Base-by-base conservation (phyloP, 192 early-diverging fungal species). In the Piromyces finnis region DNA sequence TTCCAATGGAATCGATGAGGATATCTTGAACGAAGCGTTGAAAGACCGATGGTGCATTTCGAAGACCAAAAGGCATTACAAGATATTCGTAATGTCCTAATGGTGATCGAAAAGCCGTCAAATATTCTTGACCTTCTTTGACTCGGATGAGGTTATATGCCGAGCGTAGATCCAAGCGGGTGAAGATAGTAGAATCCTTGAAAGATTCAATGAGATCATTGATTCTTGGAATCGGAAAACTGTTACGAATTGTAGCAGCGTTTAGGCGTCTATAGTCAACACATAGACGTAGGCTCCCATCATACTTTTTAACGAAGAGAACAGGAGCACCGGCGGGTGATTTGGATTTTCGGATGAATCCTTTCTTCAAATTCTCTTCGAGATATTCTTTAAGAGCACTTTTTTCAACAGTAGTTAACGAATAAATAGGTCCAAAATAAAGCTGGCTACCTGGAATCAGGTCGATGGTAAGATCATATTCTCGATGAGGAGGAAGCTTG, bases 221-320 rank as follows among this genome's bases (percentile, higher is more conserved):
- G 18, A 88, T 85, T 0, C 77, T 30, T 15, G 87, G 87, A 29
- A 88, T 77, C 0, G 86, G 84, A 79, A 86, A 87, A 0, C 37
- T 15, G 79, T 89, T 82, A 26, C 82, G 81, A 29, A 80, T 79
- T 2, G 87, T 88, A 26, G 84, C 59, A 1, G 77, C 59, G 78
- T 90, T 89, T 0, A 88, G 79, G 16, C 80, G 77, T 26, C 82
- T 81, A 80, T 89, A 90, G 77, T 89, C 85, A 0, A 88, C 30
- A 32, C 84, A 84, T 0, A 88, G 36, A 0, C 87, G 51, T 28
- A 85, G 28, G 79, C 32, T 30, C 0, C 83, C 83, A 79, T 86
- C 83, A n/a, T 85, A 83, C 51, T 90, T 90, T 29, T 51, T 27
- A 0, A 87, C 86, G 77, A 88, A 80, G 9, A 89, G 77, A 0